Conservation (phyloP, 805 yeast species). For the Yarrowia alimentaria region DNA sequence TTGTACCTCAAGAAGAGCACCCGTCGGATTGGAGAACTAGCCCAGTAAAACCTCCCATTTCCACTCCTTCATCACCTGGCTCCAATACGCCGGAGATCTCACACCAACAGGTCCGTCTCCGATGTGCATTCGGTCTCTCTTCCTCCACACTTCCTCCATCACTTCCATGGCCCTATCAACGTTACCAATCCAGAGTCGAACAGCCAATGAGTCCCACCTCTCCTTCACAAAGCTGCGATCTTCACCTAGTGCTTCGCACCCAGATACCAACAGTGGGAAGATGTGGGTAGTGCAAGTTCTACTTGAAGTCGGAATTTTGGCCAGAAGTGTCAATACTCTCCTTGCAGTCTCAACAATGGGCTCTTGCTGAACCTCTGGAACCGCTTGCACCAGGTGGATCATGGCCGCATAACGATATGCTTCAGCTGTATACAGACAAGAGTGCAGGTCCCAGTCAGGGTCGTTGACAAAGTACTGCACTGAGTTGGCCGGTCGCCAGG, state of each 20-base stretch:
- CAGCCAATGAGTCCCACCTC: constrained; percentile 55
- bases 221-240: constrained; percentile 61
- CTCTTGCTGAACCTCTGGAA: constrained; percentile 62
- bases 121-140: constrained; percentile 51
- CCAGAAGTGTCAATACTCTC: constrained; percentile 57
- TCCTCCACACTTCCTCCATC: constrained; percentile 67
- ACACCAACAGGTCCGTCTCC: constrained; percentile 37
- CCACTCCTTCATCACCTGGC: constrained; percentile 70
- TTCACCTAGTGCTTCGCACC: constrained; percentile 62
- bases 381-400: constrained; percentile 64
- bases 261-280: constrained; percentile 61
- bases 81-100: constrained; percentile 61
- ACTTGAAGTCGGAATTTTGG: constrained; percentile 60
- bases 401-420: constrained; percentile 62
- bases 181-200: constrained; percentile 63
- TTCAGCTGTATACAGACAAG: constrained; percentile 68
- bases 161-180: constrained; percentile 65
- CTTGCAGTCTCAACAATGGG: constrained; percentile 57
- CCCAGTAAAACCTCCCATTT: constrained; percentile 70
- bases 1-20: not conserved
- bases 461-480: constrained; percentile 42
- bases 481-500: constrained; percentile 55
- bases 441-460: constrained; percentile 54
- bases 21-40: constrained; percentile 33
- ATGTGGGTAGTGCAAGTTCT: constrained; percentile 59